Percentiles rank a stretch among this genome's conserved stretches.
Evolutionary conservation across 2,329 filamentous ascomycete species (phyloP).

Genomic region (Apiospora pterosperma): DNA sequence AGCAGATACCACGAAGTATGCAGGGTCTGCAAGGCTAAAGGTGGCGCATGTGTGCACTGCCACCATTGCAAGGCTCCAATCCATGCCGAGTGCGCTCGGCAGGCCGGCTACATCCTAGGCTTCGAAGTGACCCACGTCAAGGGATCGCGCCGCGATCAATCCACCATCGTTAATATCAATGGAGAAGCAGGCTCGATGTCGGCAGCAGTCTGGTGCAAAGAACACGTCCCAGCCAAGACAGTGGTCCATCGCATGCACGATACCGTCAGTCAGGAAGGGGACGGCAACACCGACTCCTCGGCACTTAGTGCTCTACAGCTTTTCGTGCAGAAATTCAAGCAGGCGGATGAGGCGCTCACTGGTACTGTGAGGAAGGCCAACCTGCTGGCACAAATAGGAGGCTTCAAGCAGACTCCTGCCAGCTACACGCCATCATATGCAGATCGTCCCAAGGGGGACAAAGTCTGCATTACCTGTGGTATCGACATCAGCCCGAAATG

Average conservation of each 20-base stretch:
- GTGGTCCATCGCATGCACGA: conserved; percentile 79
- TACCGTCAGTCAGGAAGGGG: conserved; percentile 53
- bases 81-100: conserved; percentile 88
- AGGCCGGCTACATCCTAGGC: conserved; percentile 77
- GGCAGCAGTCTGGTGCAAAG: conserved; percentile 88
- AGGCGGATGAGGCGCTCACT: conserved; percentile 85
- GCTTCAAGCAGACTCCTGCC: conserved; percentile 34
- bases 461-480: conserved; percentile 61
- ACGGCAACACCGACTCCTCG: conserved; percentile 26
- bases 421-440: conserved; percentile 34
- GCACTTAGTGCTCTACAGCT: conserved; percentile 80
- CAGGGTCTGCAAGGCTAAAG: conserved; percentile 73
- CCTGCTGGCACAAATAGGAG: conserved; percentile 63
- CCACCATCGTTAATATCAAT: conserved; percentile 75
- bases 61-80: conserved; percentile 68
- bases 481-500: conserved; percentile 73
- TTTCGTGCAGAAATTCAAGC: conserved; percentile 87
- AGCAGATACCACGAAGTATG: conserved; percentile 74
- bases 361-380: conserved; percentile 93
- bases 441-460: conserved; percentile 32
- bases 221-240: conserved; percentile 72
- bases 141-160: conserved; percentile 77
- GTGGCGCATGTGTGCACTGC: conserved; percentile 80
- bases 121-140: conserved; percentile 92
- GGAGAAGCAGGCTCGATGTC: conserved; percentile 79